Evolutionary conservation across 169 alveolate genomes (phyloP).

Genomic region (Eimeria sp.): DNA sequence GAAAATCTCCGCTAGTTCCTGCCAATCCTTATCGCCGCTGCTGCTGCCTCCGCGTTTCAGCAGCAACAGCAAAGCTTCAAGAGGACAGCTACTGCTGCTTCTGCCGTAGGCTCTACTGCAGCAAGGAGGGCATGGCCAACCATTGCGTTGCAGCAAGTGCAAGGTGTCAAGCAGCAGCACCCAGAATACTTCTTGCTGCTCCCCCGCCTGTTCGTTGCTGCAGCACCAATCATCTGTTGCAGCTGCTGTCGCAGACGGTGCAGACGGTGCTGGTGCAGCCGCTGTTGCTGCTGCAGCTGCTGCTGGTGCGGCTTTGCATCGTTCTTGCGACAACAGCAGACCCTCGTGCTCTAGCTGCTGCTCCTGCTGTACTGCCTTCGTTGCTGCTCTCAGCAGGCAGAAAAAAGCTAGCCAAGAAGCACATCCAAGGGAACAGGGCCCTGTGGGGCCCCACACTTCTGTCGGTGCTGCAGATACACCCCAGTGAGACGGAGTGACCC

Average conservation of each 20-base stretch:
- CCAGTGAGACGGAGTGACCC: slow-evolving; percentile 47
- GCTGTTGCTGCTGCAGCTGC: slow-evolving; percentile 30
- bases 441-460: neutral
- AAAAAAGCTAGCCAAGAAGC: slow-evolving; percentile 36
- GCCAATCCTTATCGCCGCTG: slow-evolving; percentile 29
- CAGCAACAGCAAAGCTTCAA: slow-evolving; percentile 35
- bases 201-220: slow-evolving; percentile 2
- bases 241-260: neutral
- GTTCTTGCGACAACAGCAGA: neutral
- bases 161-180: slow-evolving; percentile 62
- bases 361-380: neutral
- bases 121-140: slow-evolving; percentile 71
- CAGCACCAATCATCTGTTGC: neutral
- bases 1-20: neutral
- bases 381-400: slow-evolving; percentile 1
- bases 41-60: slow-evolving; percentile 34
- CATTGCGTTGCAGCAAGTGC: slow-evolving; percentile 61
- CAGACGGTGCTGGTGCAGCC: neutral
- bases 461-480: neutral
- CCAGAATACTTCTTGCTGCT: slow-evolving; percentile 52
- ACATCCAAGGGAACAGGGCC: slow-evolving; percentile 45
- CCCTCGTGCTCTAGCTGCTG: slow-evolving; percentile 42
- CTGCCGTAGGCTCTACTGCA: neutral
- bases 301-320: neutral
- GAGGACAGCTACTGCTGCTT: slow-evolving; percentile 42